A percentile compares a stretch with the other conserved stretches of the same genome.
Conservation (phyloP, 768 basidiomycete species). For the Sarcodon aspratus region DNA sequence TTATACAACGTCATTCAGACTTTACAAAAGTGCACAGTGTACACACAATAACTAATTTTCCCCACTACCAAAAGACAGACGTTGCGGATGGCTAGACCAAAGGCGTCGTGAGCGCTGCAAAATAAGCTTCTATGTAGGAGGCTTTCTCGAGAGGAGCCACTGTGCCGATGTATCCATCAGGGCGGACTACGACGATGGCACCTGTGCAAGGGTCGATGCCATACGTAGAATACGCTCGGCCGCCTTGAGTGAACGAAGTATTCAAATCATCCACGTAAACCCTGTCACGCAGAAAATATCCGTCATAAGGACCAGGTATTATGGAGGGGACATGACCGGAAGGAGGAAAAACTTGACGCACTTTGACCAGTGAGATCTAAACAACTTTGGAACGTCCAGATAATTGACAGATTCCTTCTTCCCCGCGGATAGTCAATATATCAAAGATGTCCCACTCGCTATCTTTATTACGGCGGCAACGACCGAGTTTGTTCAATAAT, state of each 20-base stretch:
- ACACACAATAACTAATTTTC: no score
- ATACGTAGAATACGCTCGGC: constrained; percentile 44
- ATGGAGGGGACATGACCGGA: constrained; percentile 1
- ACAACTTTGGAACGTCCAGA: constrained; percentile 31
- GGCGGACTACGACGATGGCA: constrained; percentile 44
- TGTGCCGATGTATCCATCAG: constrained; percentile 56
- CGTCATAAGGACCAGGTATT: no score
- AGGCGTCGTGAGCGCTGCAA: constrained; percentile 28
- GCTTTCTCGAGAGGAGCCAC: constrained; percentile 36
- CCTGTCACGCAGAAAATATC: constrained; percentile 21
- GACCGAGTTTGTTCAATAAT: constrained; percentile 9
- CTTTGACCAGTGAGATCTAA: constrained; percentile 53
- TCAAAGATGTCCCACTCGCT: constrained; percentile 26
- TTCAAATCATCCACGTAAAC: constrained; percentile 49
- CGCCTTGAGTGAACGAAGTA: constrained; percentile 30
- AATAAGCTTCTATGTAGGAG: constrained; percentile 31
- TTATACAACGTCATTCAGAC: no score
- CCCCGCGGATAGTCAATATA: constrained; percentile 26
- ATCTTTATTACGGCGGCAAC: neutral
- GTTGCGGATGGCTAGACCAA: no score
- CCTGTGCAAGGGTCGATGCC: constrained; percentile 34
- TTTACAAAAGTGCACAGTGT: no score
- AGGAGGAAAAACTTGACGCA: constrained; percentile 20
- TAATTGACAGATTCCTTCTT: constrained; percentile 28
- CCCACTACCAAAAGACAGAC: no score